phyloP scores from a whole-genome alignment of 495 filamentous ascomycete genomes.

The Neurospora africana region DNA sequence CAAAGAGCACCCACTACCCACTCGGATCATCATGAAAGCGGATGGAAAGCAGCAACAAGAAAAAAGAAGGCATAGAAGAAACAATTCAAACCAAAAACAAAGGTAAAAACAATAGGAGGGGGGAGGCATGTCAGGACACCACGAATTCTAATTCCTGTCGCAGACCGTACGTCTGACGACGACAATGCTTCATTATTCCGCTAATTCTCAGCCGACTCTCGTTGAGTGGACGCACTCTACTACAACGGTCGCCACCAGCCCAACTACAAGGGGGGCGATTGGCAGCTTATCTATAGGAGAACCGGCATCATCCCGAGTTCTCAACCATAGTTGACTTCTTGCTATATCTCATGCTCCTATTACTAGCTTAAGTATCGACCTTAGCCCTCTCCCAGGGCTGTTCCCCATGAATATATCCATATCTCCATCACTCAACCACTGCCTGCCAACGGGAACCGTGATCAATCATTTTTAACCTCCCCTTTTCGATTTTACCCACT shows the following conservation, averaged over 20 bases:
- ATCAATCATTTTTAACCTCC: too few relatives aligned
- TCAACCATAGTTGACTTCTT: neutral
- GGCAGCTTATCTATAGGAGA: too few relatives aligned
- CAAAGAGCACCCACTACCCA: neutral
- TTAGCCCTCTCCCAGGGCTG: neutral
- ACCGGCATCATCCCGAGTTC: neutral
- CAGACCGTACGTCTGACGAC: neutral
- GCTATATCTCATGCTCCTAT: neutral
- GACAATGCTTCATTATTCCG: neutral
- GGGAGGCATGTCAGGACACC: neutral
- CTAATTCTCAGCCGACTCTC: neutral
- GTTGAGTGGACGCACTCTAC: neutral
- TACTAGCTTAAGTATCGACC: neutral
- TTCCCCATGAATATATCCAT: neutral
- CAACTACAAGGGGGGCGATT: too few relatives aligned
- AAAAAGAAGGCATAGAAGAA: neutral
- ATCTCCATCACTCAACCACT: neutral
- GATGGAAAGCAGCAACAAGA: neutral
- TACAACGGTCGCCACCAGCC: neutral
- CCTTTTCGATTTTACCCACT: too few relatives aligned
- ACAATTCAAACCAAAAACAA: neutral
- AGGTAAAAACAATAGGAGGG: too few relatives aligned
- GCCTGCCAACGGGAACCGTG: neutral
- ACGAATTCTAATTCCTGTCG: neutral
- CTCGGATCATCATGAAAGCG: neutral